Conservation (phyloP, 768 basidiomycete species). For the Russula earlei region DNA sequence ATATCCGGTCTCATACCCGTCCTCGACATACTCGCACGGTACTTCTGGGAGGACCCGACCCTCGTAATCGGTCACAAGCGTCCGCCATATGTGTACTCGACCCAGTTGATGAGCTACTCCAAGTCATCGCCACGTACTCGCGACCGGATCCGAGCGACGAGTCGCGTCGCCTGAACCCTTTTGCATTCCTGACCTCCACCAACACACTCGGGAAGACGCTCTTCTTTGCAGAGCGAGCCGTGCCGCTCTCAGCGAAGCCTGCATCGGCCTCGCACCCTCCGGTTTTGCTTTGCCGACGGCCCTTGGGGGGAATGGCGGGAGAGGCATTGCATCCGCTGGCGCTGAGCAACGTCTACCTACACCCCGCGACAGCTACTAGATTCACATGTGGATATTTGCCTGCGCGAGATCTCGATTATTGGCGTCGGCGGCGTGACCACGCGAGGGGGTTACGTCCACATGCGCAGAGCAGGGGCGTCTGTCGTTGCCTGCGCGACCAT, state of each 20-base stretch:
- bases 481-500: conserved; percentile 58
- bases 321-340: conserved; percentile 66
- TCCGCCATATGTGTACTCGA: conserved; percentile 17
- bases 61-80: conserved; percentile 66
- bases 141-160: conserved; percentile 12
- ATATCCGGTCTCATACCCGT: conserved; percentile 41
- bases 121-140: conserved; percentile 9
- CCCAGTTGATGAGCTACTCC: conserved; percentile 17
- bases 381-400: conserved; percentile 30
- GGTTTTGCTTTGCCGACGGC: conserved; percentile 53
- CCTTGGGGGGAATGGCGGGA: conserved; percentile 68
- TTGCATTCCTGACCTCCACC: conserved; percentile 20
- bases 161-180: conserved; percentile 9
- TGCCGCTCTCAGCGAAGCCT: background rate
- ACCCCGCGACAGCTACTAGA: conserved; percentile 47
- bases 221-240: conserved; percentile 10
- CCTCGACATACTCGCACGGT: conserved; percentile 44
- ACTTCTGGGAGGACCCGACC: conserved; percentile 39
- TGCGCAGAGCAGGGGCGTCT: conserved; percentile 65
- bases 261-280: too few species aligned
- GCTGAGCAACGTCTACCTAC: conserved; percentile 62
- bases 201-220: conserved; percentile 19
- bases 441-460: conserved; percentile 48
- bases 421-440: conserved; percentile 79
- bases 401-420: conserved; percentile 49